Conservation (phyloP, 2,329 filamentous ascomycete genomes). For the Ceratocystis variospora region DNA sequence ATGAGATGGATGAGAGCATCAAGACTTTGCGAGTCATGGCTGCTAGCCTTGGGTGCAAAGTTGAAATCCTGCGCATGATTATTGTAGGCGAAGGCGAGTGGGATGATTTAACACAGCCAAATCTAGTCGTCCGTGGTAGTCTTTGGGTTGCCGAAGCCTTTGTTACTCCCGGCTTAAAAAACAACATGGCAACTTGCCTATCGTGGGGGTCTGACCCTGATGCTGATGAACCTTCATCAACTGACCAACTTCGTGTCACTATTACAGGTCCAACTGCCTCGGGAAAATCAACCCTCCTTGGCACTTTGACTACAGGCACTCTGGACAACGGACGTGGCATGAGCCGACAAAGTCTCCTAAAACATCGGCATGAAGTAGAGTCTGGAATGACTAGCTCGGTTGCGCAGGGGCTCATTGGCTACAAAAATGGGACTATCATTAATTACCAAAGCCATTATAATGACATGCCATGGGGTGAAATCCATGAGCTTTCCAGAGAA, state of each 20-base stretch:
- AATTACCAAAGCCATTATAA: slow-evolving; percentile 71
- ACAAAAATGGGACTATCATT: slow-evolving; percentile 47
- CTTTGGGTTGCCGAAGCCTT: slow-evolving; percentile 85
- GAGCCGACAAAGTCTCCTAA: slow-evolving; percentile 74
- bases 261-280: slow-evolving; percentile 80
- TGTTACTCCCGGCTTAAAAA: slow-evolving; percentile 53
- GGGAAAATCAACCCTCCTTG: slow-evolving; percentile 82
- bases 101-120: slow-evolving; percentile 29
- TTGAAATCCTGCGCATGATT: slow-evolving; percentile 69
- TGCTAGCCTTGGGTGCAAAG: slow-evolving; percentile 72
- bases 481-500: slow-evolving; percentile 62
- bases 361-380: slow-evolving; percentile 82
- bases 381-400: slow-evolving; percentile 91
- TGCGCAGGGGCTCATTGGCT: slow-evolving; percentile 85
- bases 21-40: slow-evolving; percentile 81
- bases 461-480: slow-evolving; percentile 86
- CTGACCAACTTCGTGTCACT: slow-evolving; percentile 71
- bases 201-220: slow-evolving; percentile 8
- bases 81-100: slow-evolving; percentile 72
- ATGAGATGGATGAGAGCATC: slow-evolving; percentile 87
- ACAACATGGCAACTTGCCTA: neutral
- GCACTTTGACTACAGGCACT: slow-evolving; percentile 73
- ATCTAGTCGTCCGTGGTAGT: slow-evolving; percentile 27
- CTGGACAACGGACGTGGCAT: slow-evolving; percentile 87
- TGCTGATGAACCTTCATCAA: slow-evolving; percentile 30